Evolutionary conservation across 2,329 filamentous ascomycete species (phyloP), one percentile per base, ranked within the genome.

Genomic region (Fusarium algeriense): DNA sequence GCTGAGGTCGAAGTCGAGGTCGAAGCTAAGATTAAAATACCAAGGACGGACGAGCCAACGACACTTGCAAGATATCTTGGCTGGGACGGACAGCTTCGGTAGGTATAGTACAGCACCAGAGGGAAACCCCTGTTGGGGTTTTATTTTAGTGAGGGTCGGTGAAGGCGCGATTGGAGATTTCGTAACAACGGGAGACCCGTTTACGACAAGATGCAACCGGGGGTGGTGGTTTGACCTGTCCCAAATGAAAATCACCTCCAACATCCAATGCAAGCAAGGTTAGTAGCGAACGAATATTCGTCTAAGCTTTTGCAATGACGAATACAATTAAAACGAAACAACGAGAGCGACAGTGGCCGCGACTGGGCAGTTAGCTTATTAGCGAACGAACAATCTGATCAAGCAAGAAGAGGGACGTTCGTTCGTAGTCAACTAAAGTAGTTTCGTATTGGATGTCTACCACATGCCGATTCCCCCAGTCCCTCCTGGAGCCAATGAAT

Each of bases 91-190:
- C 58, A 71, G 68, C 64, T 74, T 61, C 26, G 32, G 48, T 50
- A 50, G 32, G 48, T 35, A 13, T 15, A 34, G 57, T 57, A 48
- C 57, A 69, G 55, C 57, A 55, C 54, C 60, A 52, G 48, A 60
- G 57, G 64, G 64, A 64, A 61, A 69, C 46, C 35, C 58, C 60
- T 66, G 41, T 69, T 69, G 67, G 71, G 73, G 64, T 73, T 37
- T 52, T 52, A 38, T 38, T 52, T 56, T 45, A 28, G 57, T 64
- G 57, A 66, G 73, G 73, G 69, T 66, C 68, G 57, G 57, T 64
- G 65, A 72, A 71, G 67, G 70, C 59, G 71, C 64, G 75, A 75
- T 73, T 73, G 69, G 60, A 71, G 60, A 53, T 46, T 58, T 48
- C 49, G 50, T 69, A 71, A 49, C 59, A 64, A 45, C 26, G 49